These are phyloP conservation scores for Chenopodium suecicum DNA, from an alignment of 148 eudicot genomes.

Conservation along the genomic window DNA sequence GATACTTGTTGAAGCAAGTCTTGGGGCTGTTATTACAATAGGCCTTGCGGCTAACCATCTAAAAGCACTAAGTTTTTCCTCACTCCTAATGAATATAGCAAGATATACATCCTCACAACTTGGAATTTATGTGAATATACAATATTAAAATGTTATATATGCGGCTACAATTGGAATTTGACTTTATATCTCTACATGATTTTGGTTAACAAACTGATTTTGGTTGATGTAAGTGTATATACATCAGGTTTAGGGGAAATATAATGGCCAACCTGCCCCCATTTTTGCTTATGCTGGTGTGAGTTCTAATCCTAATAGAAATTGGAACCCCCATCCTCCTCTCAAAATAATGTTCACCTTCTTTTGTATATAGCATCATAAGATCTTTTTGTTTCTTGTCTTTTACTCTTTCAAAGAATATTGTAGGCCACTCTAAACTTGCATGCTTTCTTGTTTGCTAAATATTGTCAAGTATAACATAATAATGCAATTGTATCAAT, in stretches of 20 bases:
- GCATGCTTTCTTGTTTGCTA: background rate
- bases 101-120: background rate
- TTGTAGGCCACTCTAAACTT: background rate
- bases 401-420: background rate
- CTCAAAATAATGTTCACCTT: no score
- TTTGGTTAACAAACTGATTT: conserved; percentile 80
- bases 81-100: background rate
- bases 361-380: background rate
- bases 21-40: conserved; percentile 86
- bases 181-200: background rate
- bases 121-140: background rate
- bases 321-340: background rate
- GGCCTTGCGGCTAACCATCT: conserved; percentile 76
- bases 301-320: conserved; percentile 20
- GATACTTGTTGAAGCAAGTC: conserved; percentile 89
- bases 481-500: background rate
- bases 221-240: conserved; percentile 93
- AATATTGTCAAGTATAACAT: background rate
- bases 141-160: background rate
- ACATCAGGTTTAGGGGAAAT: conserved; percentile 64
- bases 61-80: conserved; percentile 69
- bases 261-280: conserved; percentile 61
- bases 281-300: conserved; percentile 86
- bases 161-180: background rate
- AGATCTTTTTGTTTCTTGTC: background rate